phyloP scores from a whole-genome alignment of 2,329 filamentous ascomycete genomes.

The Xylaria sp. region DNA sequence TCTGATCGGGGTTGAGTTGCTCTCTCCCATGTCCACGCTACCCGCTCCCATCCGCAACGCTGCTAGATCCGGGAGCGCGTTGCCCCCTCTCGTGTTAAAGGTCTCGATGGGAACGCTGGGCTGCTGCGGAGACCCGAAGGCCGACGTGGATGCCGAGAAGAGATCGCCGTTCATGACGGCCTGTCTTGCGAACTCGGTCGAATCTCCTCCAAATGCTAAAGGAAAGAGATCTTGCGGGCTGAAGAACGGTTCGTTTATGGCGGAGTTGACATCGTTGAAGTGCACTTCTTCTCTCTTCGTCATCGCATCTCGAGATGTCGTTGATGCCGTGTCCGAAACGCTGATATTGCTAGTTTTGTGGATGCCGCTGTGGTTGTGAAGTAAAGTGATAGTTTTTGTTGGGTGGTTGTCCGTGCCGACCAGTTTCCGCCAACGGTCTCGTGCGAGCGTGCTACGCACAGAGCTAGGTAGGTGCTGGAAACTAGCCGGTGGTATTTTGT shows the following conservation, averaged over 20 bases:
- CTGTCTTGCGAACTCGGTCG: constrained; percentile 26
- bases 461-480: constrained; percentile 60
- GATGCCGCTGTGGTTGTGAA: not conserved
- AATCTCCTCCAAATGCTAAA: constrained; percentile 37
- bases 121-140: constrained; percentile 31
- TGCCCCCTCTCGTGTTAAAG: constrained; percentile 28
- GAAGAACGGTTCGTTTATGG: constrained; percentile 53
- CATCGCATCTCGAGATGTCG: constrained; percentile 7
- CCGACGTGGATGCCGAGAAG: constrained; percentile 31
- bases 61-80: constrained; percentile 16
- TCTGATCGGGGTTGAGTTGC: constrained; percentile 19
- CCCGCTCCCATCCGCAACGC: constrained; percentile 14
- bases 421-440: constrained; percentile 63
- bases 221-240: constrained; percentile 51
- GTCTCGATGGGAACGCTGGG: constrained; percentile 35
- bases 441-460: constrained; percentile 59
- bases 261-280: constrained; percentile 49
- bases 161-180: constrained; percentile 32
- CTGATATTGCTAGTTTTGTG: constrained; percentile 2
- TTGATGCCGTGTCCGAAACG: constrained; percentile 3
- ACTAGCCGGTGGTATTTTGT: constrained; percentile 56
- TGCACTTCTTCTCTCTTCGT: constrained; percentile 38
- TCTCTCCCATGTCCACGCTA: constrained; percentile 5
- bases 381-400: constrained; percentile 30
- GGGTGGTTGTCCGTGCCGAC: constrained; percentile 50